A percentile compares a stretch with the other conserved stretches of the same genome.
Conservation (phyloP, 805 yeast species). For the Schwanniomyces sp. region DNA sequence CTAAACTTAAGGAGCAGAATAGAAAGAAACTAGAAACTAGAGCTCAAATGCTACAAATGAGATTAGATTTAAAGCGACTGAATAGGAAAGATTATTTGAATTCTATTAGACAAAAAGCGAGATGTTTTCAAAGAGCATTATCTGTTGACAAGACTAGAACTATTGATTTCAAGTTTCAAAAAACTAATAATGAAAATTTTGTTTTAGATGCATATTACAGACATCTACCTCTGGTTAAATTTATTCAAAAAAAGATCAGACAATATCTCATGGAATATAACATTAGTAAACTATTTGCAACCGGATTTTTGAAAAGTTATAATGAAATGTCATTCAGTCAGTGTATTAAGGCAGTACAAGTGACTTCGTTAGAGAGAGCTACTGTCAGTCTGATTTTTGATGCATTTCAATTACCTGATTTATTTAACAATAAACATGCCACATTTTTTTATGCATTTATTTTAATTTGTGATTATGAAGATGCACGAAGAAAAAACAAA, state of each 20-base stretch:
- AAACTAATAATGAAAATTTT: not conserved
- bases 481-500: constrained; percentile 6
- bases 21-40: constrained; percentile 3
- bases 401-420: constrained; percentile 6
- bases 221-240: not conserved
- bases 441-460: constrained; percentile 20
- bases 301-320: not conserved
- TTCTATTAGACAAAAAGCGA: constrained; percentile 6
- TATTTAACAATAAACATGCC: constrained; percentile 4
- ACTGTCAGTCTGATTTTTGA: constrained; percentile 2
- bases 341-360: constrained; percentile 1
- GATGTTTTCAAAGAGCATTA: constrained; percentile 1
- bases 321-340: not conserved
- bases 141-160: not conserved
- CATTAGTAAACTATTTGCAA: not conserved
- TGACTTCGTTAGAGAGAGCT: not conserved
- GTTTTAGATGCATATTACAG: not conserved
- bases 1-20: constrained; percentile 1
- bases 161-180: not conserved
- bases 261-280: not conserved
- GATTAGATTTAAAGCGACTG: constrained; percentile 5
- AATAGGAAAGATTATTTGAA: constrained; percentile 7
- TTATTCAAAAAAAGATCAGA: constrained; percentile 1
- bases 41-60: constrained; percentile 4
- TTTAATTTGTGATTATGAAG: constrained; percentile 17